Evolutionary conservation across 2,329 filamentous ascomycete genomes (phyloP).

Genomic region (Hypomyces rosellus): DNA sequence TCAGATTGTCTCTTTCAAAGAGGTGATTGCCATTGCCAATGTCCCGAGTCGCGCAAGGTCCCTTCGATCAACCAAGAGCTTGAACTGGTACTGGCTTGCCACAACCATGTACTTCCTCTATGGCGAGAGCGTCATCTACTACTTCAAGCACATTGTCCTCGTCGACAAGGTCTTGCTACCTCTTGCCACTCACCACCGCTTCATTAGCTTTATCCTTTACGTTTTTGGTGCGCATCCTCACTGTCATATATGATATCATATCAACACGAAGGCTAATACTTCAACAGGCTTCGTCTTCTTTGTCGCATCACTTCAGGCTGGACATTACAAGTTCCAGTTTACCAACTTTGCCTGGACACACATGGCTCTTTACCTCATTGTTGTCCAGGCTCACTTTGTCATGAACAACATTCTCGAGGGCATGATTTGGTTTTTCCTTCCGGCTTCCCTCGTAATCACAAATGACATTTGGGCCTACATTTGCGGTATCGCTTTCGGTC

Average conservation of each 20-base stretch:
- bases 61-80: constrained; percentile 85
- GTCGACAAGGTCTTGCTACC: constrained; percentile 90
- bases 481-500: constrained; percentile 92
- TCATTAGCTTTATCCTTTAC: constrained; percentile 98
- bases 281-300: constrained; percentile 90
- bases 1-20: constrained; percentile 97
- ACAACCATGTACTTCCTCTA: constrained; percentile 99
- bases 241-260: neutral
- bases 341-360: constrained; percentile 99
- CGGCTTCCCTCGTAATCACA: constrained; percentile 88
- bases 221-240: constrained; percentile 67
- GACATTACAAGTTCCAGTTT: constrained; percentile 97
- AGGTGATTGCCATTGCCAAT: constrained; percentile 96
- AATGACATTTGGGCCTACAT: constrained; percentile 99
- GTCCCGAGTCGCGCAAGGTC: constrained; percentile 87
- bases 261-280: constrained; percentile 13
- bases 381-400: constrained; percentile 96
- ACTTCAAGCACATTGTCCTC: constrained; percentile 97
- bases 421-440: constrained; percentile 99
- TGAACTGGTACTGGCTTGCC: constrained; percentile 99
- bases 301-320: constrained; percentile 86
- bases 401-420: constrained; percentile 99
- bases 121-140: constrained; percentile 98
- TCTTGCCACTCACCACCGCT: constrained; percentile 92
- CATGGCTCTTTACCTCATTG: constrained; percentile 97